Base-by-base conservation (phyloP, 805 yeast genomes). In the Starmerella asiatica region DNA sequence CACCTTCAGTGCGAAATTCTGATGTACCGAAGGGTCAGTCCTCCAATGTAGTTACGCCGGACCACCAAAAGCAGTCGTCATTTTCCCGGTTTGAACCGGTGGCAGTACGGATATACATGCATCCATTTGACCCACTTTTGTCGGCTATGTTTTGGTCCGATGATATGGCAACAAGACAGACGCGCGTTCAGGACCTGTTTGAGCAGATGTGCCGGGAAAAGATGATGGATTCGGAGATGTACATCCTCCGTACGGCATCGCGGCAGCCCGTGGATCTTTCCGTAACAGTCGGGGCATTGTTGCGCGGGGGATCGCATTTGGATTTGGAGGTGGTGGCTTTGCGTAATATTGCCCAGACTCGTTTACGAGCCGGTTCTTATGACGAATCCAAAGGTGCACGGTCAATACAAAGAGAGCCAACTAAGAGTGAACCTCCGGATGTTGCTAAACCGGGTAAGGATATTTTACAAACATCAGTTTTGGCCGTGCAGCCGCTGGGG, bases 401-500 rank as follows among this genome's bases (percentile, higher is more conserved):
- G 7, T 23, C 26, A 23, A 23, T 23, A 7, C n/a, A n/a, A n/a
- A n/a, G n/a, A n/a, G n/a, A n/a, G n/a, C n/a, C n/a, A n/a, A n/a
- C n/a, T n/a, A 11, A 23, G 9, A 23, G 26, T 11, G 11, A 7
- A 11, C 9, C 11, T 7, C 26, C 26, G 7, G 11, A 7, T 7
- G 9, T 11, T 7, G 9, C 26, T 7, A 23, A 23, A 23, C 9
- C 26, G 9, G 26, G 26, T 11, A 11, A 23, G 9, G 41, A 40
- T 27, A 35, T 40, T 21, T 36, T 41, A 12, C 34, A 44, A 3
- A 38, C 38, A 29, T 31, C 50, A 1, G 51, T 48, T 3, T 29
- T 45, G n/a, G 44, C 51, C 30, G 42, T 50, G 44, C 53, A 52
- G 41, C 48, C 50, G 11, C 43, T 51, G 3, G 74, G 83, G 4